A percentile compares a stretch with the other conserved stretches of the same genome.
Conservation (phyloP, 352 stramenopile genomes). For the Phytophthora macrochlamydospora region DNA sequence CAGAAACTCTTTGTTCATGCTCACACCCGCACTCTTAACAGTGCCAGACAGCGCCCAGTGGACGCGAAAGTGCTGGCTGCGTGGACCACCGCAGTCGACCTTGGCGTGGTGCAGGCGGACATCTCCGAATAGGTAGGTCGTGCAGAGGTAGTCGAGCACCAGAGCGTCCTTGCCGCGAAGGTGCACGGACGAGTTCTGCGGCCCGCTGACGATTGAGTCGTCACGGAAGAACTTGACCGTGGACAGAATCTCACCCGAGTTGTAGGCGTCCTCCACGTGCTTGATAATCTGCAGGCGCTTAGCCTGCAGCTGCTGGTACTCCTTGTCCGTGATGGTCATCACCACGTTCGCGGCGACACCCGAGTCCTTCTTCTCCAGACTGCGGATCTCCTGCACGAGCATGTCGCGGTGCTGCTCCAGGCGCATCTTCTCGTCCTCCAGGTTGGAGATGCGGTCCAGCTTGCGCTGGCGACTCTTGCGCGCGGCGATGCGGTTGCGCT, state of each 20-base stretch:
- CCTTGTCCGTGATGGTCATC: constrained; percentile 79
- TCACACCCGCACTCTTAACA: constrained; percentile 78
- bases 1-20: constrained; percentile 90
- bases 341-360: constrained; percentile 43
- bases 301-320: constrained; percentile 79
- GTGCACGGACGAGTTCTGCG: constrained; percentile 87
- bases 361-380: constrained; percentile 80
- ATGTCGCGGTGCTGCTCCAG: constrained; percentile 88
- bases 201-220: constrained; percentile 86
- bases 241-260: constrained; percentile 75
- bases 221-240: constrained; percentile 86
- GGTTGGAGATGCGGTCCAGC: constrained; percentile 85
- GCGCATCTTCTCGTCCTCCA: constrained; percentile 88
- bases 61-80: constrained; percentile 87
- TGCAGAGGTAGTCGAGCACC: constrained; percentile 88
- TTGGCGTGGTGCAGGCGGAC: constrained; percentile 80
- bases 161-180: constrained; percentile 81
- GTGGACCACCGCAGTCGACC: constrained; percentile 80
- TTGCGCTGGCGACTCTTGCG: constrained; percentile 86
- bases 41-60: constrained; percentile 83
- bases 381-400: constrained; percentile 86
- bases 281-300: constrained; percentile 85
- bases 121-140: constrained; percentile 82
- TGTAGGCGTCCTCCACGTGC: constrained; percentile 81
- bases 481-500: constrained; percentile 85